phyloP scores from a whole-genome alignment of 176 grass and related monocot genomes.

The Thalia dealbata region DNA sequence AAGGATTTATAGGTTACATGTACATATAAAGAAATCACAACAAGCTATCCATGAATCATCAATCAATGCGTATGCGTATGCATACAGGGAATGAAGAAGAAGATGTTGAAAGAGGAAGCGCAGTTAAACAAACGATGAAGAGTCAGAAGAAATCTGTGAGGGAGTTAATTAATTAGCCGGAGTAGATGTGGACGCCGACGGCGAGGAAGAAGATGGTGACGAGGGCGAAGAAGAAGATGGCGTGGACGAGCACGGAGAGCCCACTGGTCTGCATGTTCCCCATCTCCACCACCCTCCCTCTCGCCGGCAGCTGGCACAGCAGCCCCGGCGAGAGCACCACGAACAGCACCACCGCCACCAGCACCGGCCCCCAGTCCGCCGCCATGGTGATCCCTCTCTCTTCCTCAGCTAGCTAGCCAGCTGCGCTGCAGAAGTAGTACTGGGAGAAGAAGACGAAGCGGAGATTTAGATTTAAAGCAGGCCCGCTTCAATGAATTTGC shows the following conservation, averaged over 20 bases:
- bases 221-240: constrained; percentile 6
- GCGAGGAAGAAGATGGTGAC: constrained; percentile 5
- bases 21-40: too few species aligned
- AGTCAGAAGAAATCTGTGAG: too few species aligned
- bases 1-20: too few species aligned
- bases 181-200: constrained; percentile 7
- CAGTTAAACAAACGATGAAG: too few species aligned
- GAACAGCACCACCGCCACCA: constrained; percentile 9
- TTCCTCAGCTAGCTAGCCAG: not conserved
- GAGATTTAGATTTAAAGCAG: too few species aligned
- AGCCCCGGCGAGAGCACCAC: constrained; percentile 7
- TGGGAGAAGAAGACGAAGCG: not conserved
- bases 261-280: constrained; percentile 7
- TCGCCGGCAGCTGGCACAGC: constrained; percentile 2
- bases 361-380: constrained; percentile 4
- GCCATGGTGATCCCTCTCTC: not conserved
- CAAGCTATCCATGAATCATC: too few species aligned
- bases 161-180: not conserved
- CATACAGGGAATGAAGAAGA: too few species aligned
- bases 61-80: too few species aligned
- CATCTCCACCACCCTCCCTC: not conserved
- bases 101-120: too few species aligned
- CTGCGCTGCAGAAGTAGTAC: not conserved
- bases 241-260: not conserved
- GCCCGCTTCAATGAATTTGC: too few species aligned